phyloP scores from a whole-genome alignment of 1,284 basidiomycete genomes.

The Leccinum angustisporum region DNA sequence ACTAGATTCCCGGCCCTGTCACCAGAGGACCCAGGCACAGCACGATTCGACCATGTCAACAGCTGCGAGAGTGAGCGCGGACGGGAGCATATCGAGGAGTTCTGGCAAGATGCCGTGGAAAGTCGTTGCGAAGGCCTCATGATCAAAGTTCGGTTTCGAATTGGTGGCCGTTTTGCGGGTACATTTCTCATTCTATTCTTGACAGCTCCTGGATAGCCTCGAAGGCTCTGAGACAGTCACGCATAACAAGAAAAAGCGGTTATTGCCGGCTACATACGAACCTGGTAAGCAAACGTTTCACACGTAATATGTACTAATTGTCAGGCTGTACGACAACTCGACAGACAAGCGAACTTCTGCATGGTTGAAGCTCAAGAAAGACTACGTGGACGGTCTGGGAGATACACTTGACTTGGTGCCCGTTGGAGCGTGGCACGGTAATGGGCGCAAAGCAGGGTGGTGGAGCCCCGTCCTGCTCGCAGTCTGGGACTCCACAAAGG shows the following conservation, averaged over 20 bases:
- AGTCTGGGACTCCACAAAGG: slow-evolving; percentile 71
- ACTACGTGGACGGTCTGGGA: slow-evolving; percentile 65
- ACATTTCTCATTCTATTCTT: background rate
- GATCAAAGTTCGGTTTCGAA: slow-evolving; percentile 70
- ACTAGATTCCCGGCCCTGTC: slow-evolving; percentile 55
- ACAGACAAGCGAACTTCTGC: slow-evolving; percentile 72
- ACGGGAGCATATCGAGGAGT: slow-evolving; percentile 66
- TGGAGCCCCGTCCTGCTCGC: slow-evolving; percentile 92
- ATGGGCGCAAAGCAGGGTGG: slow-evolving; percentile 90
- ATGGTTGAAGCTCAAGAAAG: slow-evolving; percentile 86
- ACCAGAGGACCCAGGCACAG: slow-evolving; percentile 48
- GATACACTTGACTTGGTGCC: slow-evolving; percentile 71
- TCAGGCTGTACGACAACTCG: background rate
- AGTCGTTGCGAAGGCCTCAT: slow-evolving; percentile 90
- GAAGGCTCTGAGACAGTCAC: slow-evolving; percentile 40
- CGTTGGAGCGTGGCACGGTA: slow-evolving; percentile 88
- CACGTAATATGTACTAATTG: background rate
- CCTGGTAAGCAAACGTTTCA: slow-evolving; percentile 50
- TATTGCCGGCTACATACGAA: slow-evolving; percentile 86
- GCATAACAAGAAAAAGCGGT: slow-evolving; percentile 55
- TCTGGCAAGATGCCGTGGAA: slow-evolving; percentile 80
- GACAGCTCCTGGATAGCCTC: slow-evolving; percentile 59
- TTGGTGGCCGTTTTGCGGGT: background rate
- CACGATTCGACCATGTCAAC: slow-evolving; percentile 77
- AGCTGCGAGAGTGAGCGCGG: slow-evolving; percentile 72